Base-by-base conservation (phyloP, 2,329 filamentous ascomycete genomes). In the Fusarium fujikuroi region DNA sequence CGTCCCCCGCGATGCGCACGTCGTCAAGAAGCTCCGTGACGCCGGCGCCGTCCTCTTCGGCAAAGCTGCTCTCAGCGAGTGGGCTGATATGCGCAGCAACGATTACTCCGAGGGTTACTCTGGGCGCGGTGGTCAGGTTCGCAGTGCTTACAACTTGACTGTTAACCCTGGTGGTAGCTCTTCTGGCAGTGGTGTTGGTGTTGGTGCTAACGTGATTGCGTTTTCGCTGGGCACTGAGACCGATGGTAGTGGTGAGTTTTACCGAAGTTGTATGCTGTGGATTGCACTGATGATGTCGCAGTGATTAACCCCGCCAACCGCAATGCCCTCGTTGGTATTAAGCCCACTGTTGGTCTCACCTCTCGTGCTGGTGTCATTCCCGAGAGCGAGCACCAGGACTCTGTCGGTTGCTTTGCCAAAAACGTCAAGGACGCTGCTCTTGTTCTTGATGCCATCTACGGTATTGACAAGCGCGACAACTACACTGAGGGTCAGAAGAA, bases 201-300 rank as follows among this genome's bases (percentile, higher is more conserved):
- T 94, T 0, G 87, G 87, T 7, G 87, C 88, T 8, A 93, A 93
- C 73, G 81, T 88, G 5, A 84, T 90, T 30, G 83, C 89, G 0
- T 92, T 93, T 77, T 85, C 91, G 1, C 79, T 95, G 1, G 93
- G 92, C 3, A 94, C 92, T 0, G 93, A 95, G 82, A 94, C 92
- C 0, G 92, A 94, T 77, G 92, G 88, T 8, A 90, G 88, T 81
- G 86, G 85, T 86, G 73, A 79, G 81, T 81, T 46, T 18, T 28
- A 23, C 8, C 25, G 18, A 44, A 19, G 18, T 11, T 12, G 32
- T 9, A 30, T 16, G n/a, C 25, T 15, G 14, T 23, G 23, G 21
- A 10, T 32, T 30, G 15, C 16, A 30, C 66, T 76, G 40, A 78
- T 46, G 34, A 6, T 32, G n/a, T 37, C 32, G 30, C 10, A 83